A percentile compares a stretch with the other conserved stretches of the same genome.
Conservation (phyloP, 208 protist species). For the Crithidia fasciculata region DNA sequence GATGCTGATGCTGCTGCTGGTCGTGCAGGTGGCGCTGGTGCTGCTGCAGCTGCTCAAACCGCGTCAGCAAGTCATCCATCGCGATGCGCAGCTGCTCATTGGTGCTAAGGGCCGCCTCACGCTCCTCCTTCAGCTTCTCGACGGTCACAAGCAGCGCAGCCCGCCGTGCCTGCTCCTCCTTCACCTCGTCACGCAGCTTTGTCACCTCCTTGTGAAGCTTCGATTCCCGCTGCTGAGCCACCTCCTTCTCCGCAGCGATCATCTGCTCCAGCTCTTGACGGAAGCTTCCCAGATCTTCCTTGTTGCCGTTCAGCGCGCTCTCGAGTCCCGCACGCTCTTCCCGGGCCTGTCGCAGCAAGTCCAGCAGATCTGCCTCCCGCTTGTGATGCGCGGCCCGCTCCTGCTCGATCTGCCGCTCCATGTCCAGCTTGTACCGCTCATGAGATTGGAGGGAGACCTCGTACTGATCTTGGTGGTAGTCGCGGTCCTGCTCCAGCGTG, state of each 20-base stretch:
- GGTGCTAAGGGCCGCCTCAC: conserved; percentile 53
- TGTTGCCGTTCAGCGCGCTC: conserved; percentile 49
- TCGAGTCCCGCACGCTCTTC: conserved; percentile 76
- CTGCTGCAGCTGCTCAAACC: conserved; percentile 27
- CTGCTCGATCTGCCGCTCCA: conserved; percentile 85
- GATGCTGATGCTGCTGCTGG: neutral
- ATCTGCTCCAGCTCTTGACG: conserved; percentile 82
- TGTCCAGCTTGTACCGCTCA: conserved; percentile 88
- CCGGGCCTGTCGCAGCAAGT: conserved; percentile 67
- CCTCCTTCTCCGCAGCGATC: conserved; percentile 68
- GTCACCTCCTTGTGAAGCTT: conserved; percentile 61
- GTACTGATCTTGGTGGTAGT: conserved; percentile 91
- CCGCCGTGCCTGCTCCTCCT: conserved; percentile 57
- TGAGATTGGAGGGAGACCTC: conserved; percentile 77
- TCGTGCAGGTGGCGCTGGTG: neutral
- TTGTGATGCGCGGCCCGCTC: conserved; percentile 74
- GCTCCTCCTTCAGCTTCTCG: conserved; percentile 69
- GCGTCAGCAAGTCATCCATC: conserved; percentile 63
- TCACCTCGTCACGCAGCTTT: conserved; percentile 62
- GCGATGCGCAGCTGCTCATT: conserved; percentile 80
- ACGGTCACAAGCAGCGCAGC: conserved; percentile 50
- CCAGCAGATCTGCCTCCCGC: conserved; percentile 79
- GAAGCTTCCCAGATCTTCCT: conserved; percentile 60
- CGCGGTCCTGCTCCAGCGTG: conserved; percentile 82
- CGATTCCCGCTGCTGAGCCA: conserved; percentile 63